Percentiles rank a stretch among this genome's conserved stretches.
phyloP scores from a whole-genome alignment of 2,329 filamentous ascomycete species.

The Alternaria consortialis region DNA sequence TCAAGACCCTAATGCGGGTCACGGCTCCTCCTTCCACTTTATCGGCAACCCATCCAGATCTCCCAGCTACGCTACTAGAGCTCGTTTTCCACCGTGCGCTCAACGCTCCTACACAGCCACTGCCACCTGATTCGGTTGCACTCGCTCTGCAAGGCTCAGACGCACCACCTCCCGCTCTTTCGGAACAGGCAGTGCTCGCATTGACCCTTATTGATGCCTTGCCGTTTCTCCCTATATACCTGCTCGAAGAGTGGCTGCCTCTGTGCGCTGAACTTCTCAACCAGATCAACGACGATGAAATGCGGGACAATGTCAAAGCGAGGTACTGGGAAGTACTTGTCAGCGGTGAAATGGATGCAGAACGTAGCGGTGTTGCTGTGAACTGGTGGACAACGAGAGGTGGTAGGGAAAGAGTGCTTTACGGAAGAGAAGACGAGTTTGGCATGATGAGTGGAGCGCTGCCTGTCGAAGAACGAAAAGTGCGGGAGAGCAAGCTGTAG shows the following conservation, averaged over 20 bases:
- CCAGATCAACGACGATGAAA: slow-evolving; percentile 66
- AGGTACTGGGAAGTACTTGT: slow-evolving; percentile 83
- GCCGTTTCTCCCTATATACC: slow-evolving; percentile 72
- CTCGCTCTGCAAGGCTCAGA: slow-evolving; percentile 49
- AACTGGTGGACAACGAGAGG: slow-evolving; percentile 83
- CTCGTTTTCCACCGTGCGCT: slow-evolving; percentile 74
- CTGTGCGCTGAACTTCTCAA: slow-evolving; percentile 74
- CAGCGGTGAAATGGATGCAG: slow-evolving; percentile 87
- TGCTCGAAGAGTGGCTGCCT: slow-evolving; percentile 83
- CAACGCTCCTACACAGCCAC: slow-evolving; percentile 59
- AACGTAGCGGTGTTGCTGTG: slow-evolving; percentile 79
- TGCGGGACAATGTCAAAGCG: slow-evolving; percentile 72
- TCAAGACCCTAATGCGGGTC: slow-evolving; percentile 84
- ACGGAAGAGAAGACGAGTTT: slow-evolving; percentile 60
- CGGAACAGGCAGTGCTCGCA: slow-evolving; percentile 79
- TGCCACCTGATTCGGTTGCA: slow-evolving; percentile 53
- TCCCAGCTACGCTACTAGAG: slow-evolving; percentile 84
- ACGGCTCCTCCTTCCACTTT: slow-evolving; percentile 81
- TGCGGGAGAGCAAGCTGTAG: slow-evolving; percentile 60
- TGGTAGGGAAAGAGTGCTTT: slow-evolving; percentile 65
- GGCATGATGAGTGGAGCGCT: slow-evolving; percentile 66
- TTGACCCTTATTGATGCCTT: slow-evolving; percentile 82
- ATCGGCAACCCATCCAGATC: slow-evolving; percentile 74
- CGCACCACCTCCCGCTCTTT: slow-evolving; percentile 58
- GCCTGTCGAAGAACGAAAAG: slow-evolving; percentile 35